Evolutionary conservation across 2,329 filamentous ascomycete genomes (phyloP), one percentile per base, ranked within the genome.

Genomic region (Nemania sp.): DNA sequence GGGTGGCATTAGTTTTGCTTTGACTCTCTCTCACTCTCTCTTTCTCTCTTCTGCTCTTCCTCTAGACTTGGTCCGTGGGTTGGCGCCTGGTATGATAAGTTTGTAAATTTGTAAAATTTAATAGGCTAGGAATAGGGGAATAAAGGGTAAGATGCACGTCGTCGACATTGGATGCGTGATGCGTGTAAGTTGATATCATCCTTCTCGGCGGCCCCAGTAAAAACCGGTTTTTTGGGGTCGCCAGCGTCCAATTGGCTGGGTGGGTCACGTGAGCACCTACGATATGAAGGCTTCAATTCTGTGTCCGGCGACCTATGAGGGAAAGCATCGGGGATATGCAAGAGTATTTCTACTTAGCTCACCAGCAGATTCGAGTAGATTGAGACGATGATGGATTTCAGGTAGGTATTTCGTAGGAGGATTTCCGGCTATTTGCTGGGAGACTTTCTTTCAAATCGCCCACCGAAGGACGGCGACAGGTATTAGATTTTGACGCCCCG

Each of bases 201-300:
- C 18, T 29, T 17, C 37, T 29, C 20, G 47, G 20, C 15, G 12
- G 32, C 18, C 49, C 43, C 43, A 18, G 35, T 37, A 47, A 65
- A 71, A 71, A 69, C 69, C 68, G 67, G 69, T 70, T 71, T 69
- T 68, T 62, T 54, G 20, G 60, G 57, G 42, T 32, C 34, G 32
- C 7, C 43, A 57, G 52, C 65, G 60, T 63, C 45, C 35, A 62
- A 59, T 64, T 59, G 63, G 57, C 52, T 61, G 40, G 54, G 57
- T 13, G 53, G 60, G 64, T 72, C 69, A 72, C 69, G 69, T 72
- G 69, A 69, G 62, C 54, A 17, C 10, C 12, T 29, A 29, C 3
- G 25, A 29, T 3, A 39, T 32, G 34, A 42, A 51, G 39, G 5
- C 18, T 5, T n/a, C n/a, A n/a, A n/a, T n/a, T 52, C 18, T 47